Conservation (phyloP, 31 red algal species). For the Endocladia muricata region DNA sequence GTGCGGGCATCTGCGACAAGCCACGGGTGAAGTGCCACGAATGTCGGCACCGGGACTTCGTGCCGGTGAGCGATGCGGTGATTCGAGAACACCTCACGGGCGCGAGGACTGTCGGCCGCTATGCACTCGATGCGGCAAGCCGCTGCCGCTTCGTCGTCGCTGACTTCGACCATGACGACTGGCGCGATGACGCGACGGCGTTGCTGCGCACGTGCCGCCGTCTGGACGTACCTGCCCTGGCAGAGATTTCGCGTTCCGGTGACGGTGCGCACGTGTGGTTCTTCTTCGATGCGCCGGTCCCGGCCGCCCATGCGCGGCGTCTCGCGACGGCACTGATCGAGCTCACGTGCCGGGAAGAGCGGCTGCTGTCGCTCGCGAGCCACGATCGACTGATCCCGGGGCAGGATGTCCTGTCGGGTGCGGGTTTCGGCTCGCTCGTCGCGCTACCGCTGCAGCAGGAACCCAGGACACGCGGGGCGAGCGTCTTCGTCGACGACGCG, state of each 20-base stretch:
- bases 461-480: not conserved
- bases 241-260: not conserved
- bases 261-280: not conserved
- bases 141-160: not conserved
- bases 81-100: not conserved
- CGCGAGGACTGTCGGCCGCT: not conserved
- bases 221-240: not conserved
- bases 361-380: not conserved
- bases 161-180: not conserved
- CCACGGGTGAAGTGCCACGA: not conserved
- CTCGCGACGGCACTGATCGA: not conserved
- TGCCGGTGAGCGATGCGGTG: not conserved
- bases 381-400: not conserved
- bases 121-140: not conserved
- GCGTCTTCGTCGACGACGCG: not conserved
- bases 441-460: not conserved
- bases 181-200: not conserved
- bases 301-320: not conserved
- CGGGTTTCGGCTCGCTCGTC: not conserved
- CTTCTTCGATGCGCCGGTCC: not conserved
- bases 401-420: not conserved
- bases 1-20: not conserved
- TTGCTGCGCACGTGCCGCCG: not conserved
- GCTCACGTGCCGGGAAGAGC: not conserved
- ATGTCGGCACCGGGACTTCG: not conserved